Conservation (phyloP, 768 basidiomycete genomes). For the Grammothele lineata region DNA sequence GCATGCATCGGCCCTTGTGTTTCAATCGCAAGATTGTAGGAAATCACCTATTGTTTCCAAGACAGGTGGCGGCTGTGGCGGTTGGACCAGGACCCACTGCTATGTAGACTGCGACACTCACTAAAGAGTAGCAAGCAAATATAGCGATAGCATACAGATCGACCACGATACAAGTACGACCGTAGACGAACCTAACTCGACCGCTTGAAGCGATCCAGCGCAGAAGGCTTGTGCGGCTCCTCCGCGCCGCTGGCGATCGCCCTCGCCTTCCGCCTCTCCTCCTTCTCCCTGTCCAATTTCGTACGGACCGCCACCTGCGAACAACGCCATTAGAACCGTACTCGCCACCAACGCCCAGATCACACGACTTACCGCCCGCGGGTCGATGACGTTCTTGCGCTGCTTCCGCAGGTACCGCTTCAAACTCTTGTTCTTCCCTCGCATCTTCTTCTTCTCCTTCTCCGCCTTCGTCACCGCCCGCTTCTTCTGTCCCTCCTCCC, state of each 20-base stretch:
- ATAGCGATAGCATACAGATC: no score
- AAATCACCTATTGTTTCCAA: no score
- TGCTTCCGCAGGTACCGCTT: slow-evolving; percentile 89
- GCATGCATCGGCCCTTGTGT: no score
- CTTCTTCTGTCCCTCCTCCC: slow-evolving; percentile 27
- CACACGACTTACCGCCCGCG: slow-evolving; percentile 49
- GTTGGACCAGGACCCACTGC: no score
- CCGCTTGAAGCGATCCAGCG: slow-evolving; percentile 37
- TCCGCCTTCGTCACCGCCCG: slow-evolving; percentile 32
- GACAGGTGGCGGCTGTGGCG: no score
- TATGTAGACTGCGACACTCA: no score
- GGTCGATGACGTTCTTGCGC: slow-evolving; percentile 93
- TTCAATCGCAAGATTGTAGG: no score
- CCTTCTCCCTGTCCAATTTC: slow-evolving; percentile 35
- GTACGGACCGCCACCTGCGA: slow-evolving; percentile 40
- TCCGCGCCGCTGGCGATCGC: slow-evolving; percentile 21
- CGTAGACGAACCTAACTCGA: neutral
- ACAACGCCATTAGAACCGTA: no score
- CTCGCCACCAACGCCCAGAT: no score
- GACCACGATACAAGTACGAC: no score
- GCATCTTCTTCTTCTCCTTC: slow-evolving; percentile 74
- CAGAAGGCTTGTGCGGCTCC: slow-evolving; percentile 27
- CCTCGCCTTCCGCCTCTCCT: slow-evolving; percentile 26
- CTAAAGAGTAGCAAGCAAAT: no score
- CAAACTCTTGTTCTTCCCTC: slow-evolving; percentile 82